Evolutionary conservation across 2,329 filamentous ascomycete species (phyloP).

Genomic region (Elsinoe ampelina): DNA sequence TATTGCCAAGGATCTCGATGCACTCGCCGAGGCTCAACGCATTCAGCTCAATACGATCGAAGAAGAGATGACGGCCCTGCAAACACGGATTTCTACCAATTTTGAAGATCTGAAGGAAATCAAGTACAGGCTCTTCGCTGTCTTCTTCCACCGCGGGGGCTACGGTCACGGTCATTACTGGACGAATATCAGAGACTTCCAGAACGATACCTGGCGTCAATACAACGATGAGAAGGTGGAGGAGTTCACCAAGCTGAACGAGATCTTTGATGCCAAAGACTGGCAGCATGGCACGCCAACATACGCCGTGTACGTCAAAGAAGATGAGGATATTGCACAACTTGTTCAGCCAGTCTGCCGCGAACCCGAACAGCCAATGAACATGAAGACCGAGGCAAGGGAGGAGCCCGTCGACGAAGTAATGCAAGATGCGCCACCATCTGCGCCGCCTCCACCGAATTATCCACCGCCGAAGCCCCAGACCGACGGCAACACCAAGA

Average conservation of each 20-base stretch:
- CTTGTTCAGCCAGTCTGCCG: constrained; percentile 41
- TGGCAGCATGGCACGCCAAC: constrained; percentile 64
- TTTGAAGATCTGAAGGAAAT: constrained; percentile 57
- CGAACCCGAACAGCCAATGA: constrained; percentile 18
- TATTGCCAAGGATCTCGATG: constrained; percentile 36
- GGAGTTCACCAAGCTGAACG: constrained; percentile 50
- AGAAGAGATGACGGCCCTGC: constrained; percentile 36
- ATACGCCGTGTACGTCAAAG: constrained; percentile 73
- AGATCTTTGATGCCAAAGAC: constrained; percentile 58
- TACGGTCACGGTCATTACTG: constrained; percentile 72
- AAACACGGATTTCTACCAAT: constrained; percentile 44
- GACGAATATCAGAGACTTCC: constrained; percentile 92
- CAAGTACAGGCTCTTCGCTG: constrained; percentile 76
- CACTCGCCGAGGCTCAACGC: constrained; percentile 36
- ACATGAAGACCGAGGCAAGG: background rate
- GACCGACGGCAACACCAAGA: background rate
- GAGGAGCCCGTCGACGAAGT: constrained; percentile 7
- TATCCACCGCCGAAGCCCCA: constrained; percentile 8
- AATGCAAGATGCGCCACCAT: constrained; percentile 7
- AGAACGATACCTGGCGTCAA: constrained; percentile 70
- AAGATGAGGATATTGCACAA: constrained; percentile 48
- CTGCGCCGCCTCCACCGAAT: background rate
- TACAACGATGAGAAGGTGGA: constrained; percentile 87
- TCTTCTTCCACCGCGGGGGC: constrained; percentile 79
- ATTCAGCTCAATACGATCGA: constrained; percentile 36